Conservation (phyloP, 306 rosid genomes). For the Lathyrus tuberosus region DNA sequence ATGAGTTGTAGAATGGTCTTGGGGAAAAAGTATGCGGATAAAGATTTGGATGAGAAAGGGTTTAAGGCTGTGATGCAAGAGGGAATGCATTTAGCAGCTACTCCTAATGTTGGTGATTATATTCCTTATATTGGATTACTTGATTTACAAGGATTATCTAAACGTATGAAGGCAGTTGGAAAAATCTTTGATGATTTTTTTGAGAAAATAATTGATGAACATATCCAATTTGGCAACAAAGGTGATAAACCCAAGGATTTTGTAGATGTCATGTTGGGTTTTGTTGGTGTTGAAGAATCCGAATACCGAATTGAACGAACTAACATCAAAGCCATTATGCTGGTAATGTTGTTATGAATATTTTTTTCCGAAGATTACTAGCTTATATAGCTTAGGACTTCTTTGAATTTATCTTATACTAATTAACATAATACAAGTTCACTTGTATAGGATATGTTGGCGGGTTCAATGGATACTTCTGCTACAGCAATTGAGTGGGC, state of each 20-base stretch:
- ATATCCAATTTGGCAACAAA: conserved; percentile 40
- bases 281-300: conserved; percentile 50
- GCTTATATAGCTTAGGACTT: no score
- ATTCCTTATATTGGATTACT: conserved; percentile 56
- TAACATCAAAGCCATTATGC: conserved; percentile 64
- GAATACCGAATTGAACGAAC: conserved; percentile 56
- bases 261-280: conserved; percentile 64
- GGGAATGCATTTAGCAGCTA: conserved; percentile 40
- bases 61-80: conserved; percentile 57
- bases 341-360: conserved; percentile 39
- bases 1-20: conserved; percentile 62
- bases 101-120: conserved; percentile 56
- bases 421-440: neutral
- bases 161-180: conserved; percentile 47
- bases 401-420: no score
- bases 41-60: conserved; percentile 56
- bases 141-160: conserved; percentile 63
- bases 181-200: conserved; percentile 61
- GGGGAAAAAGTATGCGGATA: conserved; percentile 60
- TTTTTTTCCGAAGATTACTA: no score
- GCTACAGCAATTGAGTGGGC: conserved; percentile 62
- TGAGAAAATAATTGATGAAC: conserved; percentile 67
- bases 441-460: conserved; percentile 59
- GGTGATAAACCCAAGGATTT: conserved; percentile 54
- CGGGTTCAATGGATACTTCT: conserved; percentile 56